phyloP scores from a whole-genome alignment of 495 filamentous ascomycete genomes.

The Neohortaea acidophila region DNA sequence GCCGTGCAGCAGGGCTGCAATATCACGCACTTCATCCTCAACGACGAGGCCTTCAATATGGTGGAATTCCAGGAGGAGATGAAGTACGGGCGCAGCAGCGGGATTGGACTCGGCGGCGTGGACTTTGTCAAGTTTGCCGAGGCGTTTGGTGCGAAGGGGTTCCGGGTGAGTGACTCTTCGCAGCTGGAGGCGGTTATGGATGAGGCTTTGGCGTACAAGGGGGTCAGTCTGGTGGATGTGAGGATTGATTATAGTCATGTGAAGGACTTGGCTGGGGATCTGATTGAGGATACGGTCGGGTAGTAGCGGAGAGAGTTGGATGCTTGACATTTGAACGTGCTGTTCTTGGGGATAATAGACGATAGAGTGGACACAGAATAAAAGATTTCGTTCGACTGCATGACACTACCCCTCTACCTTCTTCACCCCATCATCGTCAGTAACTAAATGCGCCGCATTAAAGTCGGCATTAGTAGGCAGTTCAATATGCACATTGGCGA shows the following conservation, averaged over 20 bases:
- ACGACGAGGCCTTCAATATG: conserved; percentile 31
- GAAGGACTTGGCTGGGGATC: conserved; percentile 11
- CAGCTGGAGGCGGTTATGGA: conserved; percentile 25
- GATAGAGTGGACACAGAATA: not conserved
- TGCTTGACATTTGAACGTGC: not conserved
- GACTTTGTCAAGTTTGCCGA: conserved; percentile 29
- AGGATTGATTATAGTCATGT: conserved; percentile 24
- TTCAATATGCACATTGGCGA: conserved; percentile 23
- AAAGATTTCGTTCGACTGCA: not conserved
- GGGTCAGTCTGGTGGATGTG: conserved; percentile 29
- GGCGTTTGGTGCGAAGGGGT: conserved; percentile 27
- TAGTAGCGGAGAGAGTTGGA: not conserved
- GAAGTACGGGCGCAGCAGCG: conserved; percentile 27
- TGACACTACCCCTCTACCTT: conserved; percentile 15
- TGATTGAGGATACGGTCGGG: conserved; percentile 17
- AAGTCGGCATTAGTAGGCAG: conserved; percentile 15
- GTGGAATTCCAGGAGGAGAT: conserved; percentile 31
- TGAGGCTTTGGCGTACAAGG: conserved; percentile 22
- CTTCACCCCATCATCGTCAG: conserved; percentile 17
- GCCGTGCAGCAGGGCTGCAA: conserved; percentile 29
- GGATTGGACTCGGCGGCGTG: conserved; percentile 26
- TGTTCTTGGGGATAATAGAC: not conserved
- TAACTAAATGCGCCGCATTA: conserved; percentile 15
- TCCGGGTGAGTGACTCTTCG: conserved; percentile 16
- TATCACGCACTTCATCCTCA: conserved; percentile 32